A percentile compares a stretch with the other conserved stretches of the same genome.
These are phyloP conservation scores for Hemisphaericaspora subhashii DNA, from an alignment of 1,139 yeast species.

Conservation along the genomic window DNA sequence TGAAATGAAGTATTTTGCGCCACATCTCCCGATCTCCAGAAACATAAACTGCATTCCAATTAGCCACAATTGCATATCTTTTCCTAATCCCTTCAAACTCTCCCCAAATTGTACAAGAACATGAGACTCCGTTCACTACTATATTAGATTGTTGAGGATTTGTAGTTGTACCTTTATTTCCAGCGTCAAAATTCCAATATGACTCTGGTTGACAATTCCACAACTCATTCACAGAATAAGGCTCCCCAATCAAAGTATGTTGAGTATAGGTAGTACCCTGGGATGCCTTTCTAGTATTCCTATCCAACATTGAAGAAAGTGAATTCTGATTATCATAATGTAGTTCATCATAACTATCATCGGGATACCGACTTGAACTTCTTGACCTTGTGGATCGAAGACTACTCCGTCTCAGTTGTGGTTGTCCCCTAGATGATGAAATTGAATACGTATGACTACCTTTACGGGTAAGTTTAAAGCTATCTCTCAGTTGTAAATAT, in stretches of 20 bases:
- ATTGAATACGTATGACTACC: not conserved
- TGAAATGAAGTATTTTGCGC: not conserved
- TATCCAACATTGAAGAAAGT: not conserved
- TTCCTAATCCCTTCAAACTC: not conserved
- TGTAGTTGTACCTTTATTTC: not conserved
- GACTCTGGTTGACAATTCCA: not conserved
- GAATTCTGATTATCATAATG: not conserved
- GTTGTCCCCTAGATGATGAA: not conserved
- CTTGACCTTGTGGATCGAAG: not conserved
- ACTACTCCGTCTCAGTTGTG: not conserved
- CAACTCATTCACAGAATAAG: not conserved
- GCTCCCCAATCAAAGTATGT: conserved; percentile 2
- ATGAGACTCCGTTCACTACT: not conserved
- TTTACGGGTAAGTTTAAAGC: not conserved
- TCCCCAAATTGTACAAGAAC: not conserved
- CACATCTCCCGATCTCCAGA: not conserved
- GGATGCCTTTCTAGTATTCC: not conserved
- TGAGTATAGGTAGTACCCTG: not conserved
- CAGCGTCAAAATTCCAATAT: not conserved
- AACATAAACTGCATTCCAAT: not conserved
- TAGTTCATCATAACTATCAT: not conserved
- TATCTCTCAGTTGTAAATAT: not conserved
- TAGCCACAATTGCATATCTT: not conserved
- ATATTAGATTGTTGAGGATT: not conserved
- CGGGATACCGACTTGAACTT: not conserved